A percentile compares a stretch with the other conserved stretches of the same genome.
Conservation (phyloP, 2,329 filamentous ascomycete genomes). For the Apiospora hydei region DNA sequence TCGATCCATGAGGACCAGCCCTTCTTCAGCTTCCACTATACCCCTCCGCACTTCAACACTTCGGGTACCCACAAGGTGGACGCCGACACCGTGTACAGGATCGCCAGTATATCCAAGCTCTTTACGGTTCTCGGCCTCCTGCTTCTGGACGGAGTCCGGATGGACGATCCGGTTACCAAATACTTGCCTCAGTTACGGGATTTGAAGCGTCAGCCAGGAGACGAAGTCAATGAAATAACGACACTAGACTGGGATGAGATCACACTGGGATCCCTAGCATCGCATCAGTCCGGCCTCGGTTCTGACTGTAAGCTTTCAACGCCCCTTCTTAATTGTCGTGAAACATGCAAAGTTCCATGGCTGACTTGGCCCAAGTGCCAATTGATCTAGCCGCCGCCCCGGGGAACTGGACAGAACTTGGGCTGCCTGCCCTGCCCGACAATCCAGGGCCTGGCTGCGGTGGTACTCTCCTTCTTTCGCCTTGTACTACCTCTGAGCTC, state of each 20-base stretch:
- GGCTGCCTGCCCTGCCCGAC: not conserved
- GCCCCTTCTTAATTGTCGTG: not conserved
- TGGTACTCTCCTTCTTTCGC: not conserved
- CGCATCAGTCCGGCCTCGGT: conserved; percentile 40
- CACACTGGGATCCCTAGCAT: conserved; percentile 41
- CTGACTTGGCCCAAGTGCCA: conserved; percentile 1
- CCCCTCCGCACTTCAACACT: conserved; percentile 26
- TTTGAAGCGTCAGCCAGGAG: conserved; percentile 20
- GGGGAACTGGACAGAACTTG: not conserved
- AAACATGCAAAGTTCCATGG: not conserved
- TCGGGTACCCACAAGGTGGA: conserved; percentile 34
- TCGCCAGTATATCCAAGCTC: conserved; percentile 43
- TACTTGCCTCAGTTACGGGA: conserved; percentile 38
- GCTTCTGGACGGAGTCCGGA: conserved; percentile 39
- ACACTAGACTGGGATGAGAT: conserved; percentile 36
- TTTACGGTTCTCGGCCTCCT: conserved; percentile 42
- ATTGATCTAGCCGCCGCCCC: not conserved
- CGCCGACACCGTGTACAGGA: conserved; percentile 40
- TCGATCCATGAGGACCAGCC: conserved; percentile 36
- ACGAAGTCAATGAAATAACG: conserved; percentile 34
- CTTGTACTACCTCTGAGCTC: not conserved
- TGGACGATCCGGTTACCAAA: conserved; percentile 33
- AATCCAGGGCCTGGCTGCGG: conserved; percentile 5
- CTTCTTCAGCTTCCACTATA: conserved; percentile 41
- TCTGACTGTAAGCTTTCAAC: conserved; percentile 38